phyloP scores from a whole-genome alignment of 345 rosid genomes.

The Arabis hirsuta region DNA sequence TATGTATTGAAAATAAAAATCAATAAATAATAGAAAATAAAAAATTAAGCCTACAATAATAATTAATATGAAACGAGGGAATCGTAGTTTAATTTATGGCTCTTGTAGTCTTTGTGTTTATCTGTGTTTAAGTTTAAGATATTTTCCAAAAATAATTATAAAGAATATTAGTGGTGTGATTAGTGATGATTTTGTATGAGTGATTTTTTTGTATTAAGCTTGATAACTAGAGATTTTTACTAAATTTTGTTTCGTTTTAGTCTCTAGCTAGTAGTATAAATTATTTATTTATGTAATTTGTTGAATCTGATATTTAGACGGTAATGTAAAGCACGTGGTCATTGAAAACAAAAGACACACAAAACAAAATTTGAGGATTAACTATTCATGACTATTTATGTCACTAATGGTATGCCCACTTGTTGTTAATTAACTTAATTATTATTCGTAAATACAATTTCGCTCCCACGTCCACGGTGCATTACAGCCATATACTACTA shows the following conservation, averaged over 20 bases:
- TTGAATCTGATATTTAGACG: neutral
- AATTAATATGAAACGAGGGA: too few relatives aligned
- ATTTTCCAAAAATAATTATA: neutral
- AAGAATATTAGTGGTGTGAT: neutral
- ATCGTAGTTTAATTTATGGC: neutral
- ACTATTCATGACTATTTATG: slow-evolving; percentile 12
- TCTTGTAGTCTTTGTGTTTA: slow-evolving; percentile 7
- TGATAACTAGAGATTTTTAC: neutral
- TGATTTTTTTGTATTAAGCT: neutral
- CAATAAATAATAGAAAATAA: too few relatives aligned
- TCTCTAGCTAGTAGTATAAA: neutral
- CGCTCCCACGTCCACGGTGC: slow-evolving; percentile 33
- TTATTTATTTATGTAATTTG: neutral
- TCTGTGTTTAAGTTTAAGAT: slow-evolving; percentile 9
- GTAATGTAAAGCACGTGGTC: slow-evolving; percentile 37
- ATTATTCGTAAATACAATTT: slow-evolving; percentile 26
- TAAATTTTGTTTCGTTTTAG: neutral
- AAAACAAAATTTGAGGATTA: slow-evolving; percentile 10
- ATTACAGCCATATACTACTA: slow-evolving; percentile 38
- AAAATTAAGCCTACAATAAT: too few relatives aligned
- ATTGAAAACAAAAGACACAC: slow-evolving; percentile 17
- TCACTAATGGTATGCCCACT: slow-evolving; percentile 38
- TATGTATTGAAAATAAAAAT: too few relatives aligned
- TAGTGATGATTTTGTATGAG: neutral
- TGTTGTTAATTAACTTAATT: slow-evolving; percentile 17